A percentile compares a stretch with the other conserved stretches of the same genome.
phyloP scores from a whole-genome alignment of 2,329 filamentous ascomycete genomes.

The Beauveria sp. region DNA sequence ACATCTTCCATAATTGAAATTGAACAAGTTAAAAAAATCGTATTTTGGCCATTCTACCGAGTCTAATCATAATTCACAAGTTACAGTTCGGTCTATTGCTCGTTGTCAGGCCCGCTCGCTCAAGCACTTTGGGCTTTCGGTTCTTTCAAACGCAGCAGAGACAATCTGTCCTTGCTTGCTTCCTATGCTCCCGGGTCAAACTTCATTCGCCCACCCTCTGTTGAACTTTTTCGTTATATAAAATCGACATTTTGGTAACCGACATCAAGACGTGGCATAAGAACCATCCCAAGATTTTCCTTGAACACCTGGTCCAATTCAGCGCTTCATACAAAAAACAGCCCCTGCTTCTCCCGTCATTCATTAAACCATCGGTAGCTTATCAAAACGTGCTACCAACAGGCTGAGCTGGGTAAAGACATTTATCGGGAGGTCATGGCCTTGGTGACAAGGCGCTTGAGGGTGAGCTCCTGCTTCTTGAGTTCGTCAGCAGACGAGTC shows the following conservation, averaged over 20 bases:
- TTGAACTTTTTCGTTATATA: conserved; percentile 11
- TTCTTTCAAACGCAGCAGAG: conserved; percentile 18
- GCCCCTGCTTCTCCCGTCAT: neutral
- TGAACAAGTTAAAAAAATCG: conserved; percentile 18
- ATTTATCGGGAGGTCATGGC: conserved; percentile 86
- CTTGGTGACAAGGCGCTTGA: conserved; percentile 98
- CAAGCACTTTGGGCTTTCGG: conserved; percentile 18
- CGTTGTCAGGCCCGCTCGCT: conserved; percentile 14
- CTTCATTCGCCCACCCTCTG: neutral
- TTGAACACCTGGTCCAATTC: conserved; percentile 12
- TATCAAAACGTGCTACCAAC: neutral
- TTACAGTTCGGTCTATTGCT: conserved; percentile 16
- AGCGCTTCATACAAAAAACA: conserved; percentile 13
- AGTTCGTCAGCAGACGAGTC: conserved; percentile 88
- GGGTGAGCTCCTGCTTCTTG: conserved; percentile 98
- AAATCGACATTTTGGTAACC: conserved; percentile 11
- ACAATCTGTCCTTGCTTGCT: conserved; percentile 23
- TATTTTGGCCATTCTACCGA: conserved; percentile 30
- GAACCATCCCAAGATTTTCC: conserved; percentile 9
- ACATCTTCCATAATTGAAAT: neutral
- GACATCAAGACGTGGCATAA: conserved; percentile 6
- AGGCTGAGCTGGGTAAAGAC: conserved; percentile 9
- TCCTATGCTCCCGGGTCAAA: conserved; percentile 2
- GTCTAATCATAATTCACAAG: conserved; percentile 29
- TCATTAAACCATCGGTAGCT: conserved; percentile 5